phyloP scores from a whole-genome alignment of 1,284 basidiomycete genomes.

The Stygiomarasmius scandens region DNA sequence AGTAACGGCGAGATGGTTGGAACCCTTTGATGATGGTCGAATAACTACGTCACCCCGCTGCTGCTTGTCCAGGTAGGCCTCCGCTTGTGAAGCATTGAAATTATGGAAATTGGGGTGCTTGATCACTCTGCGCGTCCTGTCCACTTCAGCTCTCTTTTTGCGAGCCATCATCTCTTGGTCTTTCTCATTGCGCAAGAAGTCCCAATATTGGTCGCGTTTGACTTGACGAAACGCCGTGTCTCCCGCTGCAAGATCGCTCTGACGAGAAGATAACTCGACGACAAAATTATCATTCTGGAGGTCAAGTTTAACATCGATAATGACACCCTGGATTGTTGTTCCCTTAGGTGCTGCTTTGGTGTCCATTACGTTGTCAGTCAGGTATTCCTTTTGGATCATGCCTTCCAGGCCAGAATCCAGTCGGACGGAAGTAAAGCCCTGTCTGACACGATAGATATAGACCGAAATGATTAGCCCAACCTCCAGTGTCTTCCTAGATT shows the following conservation, averaged over 20 bases:
- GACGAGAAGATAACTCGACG: constrained; percentile 80
- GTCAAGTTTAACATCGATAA: constrained; percentile 75
- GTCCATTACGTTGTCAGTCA: constrained; percentile 48
- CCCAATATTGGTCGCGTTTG: constrained; percentile 74
- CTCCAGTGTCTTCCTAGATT: constrained; percentile 81
- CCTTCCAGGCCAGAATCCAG: constrained; percentile 95
- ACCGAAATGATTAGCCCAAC: constrained; percentile 87
- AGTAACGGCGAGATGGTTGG: constrained; percentile 94
- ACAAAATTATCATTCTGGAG: constrained; percentile 65
- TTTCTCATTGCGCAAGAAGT: constrained; percentile 64
- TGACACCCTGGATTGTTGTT: constrained; percentile 81
- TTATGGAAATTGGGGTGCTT: constrained; percentile 99
- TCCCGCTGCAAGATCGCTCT: constrained; percentile 67
- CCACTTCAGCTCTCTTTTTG: constrained; percentile 82
- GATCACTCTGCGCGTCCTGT: constrained; percentile 83
- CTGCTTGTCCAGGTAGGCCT: constrained; percentile 87
- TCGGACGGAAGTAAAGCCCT: constrained; percentile 60
- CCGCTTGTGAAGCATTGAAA: constrained; percentile 90
- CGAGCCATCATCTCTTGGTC: constrained; percentile 79
- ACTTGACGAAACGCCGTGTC: constrained; percentile 69
- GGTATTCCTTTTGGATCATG: constrained; percentile 68
- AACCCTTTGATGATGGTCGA: constrained; percentile 93
- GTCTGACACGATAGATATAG: constrained; percentile 63
- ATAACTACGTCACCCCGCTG: constrained; percentile 96
- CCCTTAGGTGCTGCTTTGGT: constrained; percentile 65